Base-by-base conservation (phyloP, 2,329 filamentous ascomycete species). In the Exophiala bonariae region DNA sequence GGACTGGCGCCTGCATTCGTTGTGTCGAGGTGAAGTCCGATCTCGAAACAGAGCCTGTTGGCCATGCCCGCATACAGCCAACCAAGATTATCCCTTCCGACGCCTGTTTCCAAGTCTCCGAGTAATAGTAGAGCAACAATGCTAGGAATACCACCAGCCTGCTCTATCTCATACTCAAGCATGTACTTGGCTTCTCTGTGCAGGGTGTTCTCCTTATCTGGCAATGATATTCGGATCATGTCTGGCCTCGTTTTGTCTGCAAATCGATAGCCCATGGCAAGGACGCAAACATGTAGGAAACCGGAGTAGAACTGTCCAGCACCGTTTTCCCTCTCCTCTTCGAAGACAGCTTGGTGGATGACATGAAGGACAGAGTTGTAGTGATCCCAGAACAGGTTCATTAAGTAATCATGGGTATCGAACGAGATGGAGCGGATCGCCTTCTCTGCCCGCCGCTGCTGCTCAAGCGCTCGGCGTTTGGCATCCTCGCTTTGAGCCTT, bases 1-100 rank as follows among this genome's bases (percentile, higher is more conserved):
- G 52, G 36, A 39, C 28, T 16, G 11, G 45, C 20, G 11, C 42
- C 47, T 36, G 46, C 31, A 13, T 35, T 40, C 16, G 31, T 50
- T 22, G 52, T 54, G 44, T 70, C 66, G 3, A 72, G 55, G 49
- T 72, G 67, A 8, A 69, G 57, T 3, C 68, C 67, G 3, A 72
- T 58, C 36, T 72, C 68, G 44, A 66, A 67, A 4, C 70, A 60
- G 69, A 74, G 71, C 1, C 70, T 61, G 31, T 69, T 55, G 0
- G 67, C 70, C 46, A 67, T 68, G 2, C 70, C 70, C 2, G 64
- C 66, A 47, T 67, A 67, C 2, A 71, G 55, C 70, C 70, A 72
- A 1, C 66, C 68, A 17, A 41, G 22, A 28, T 49, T 49, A 26
- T 52, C 49, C 33, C 46, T 22, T 3, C 49, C 49, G 2, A 33